Evolutionary conservation across 768 basidiomycete genomes (phyloP), one percentile per base, ranked within the genome.

Genomic region (Boletus pseudo-olivaceus): DNA sequence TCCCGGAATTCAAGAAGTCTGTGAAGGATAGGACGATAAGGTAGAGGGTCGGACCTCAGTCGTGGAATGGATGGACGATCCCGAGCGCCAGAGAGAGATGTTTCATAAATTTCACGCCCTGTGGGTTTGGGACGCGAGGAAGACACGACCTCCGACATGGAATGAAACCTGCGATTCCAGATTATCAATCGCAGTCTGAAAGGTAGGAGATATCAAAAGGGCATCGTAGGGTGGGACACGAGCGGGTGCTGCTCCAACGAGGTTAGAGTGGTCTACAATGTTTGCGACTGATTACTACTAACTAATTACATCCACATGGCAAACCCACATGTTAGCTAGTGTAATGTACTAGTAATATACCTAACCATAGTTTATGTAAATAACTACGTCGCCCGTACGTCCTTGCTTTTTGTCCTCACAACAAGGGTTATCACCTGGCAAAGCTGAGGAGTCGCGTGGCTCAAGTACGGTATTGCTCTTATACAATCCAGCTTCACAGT

Each of bases 1-100:
- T 74, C 73, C 50, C 79, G 81, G 63, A 87, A 92, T 56, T 85
- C 87, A 35, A 74, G 68, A 43, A 94, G 77, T 44, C 77, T 80
- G 57, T 70, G 77, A 60, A 68, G 84, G 62, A 67, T 64, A 52
- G 68, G 70, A 67, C 65, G 70, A 62, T 67, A 72, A 51, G 70
- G 49, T 41, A 72, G 63, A 49, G 77, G 68, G 68, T 86, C 85
- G 27, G 82, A 82, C 62, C 80, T 78, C 39, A 85, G 76, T 47
- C 67, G 78, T 54, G 87, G 83, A 70, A 87, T 77, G 67, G 73
- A 74, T 47, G 82, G 79, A 38, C 76, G 80, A 58, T 81, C 75
- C 61, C 76, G 75, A 46, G 80, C 77, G 53, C 82, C 81, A 57
- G 79, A 73, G 33, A 80, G 69, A 55, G 73, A 77, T 47, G 72